Evolutionary conservation across 176 grass and related monocot genomes (phyloP).

Genomic region (Oryza glaberrima): DNA sequence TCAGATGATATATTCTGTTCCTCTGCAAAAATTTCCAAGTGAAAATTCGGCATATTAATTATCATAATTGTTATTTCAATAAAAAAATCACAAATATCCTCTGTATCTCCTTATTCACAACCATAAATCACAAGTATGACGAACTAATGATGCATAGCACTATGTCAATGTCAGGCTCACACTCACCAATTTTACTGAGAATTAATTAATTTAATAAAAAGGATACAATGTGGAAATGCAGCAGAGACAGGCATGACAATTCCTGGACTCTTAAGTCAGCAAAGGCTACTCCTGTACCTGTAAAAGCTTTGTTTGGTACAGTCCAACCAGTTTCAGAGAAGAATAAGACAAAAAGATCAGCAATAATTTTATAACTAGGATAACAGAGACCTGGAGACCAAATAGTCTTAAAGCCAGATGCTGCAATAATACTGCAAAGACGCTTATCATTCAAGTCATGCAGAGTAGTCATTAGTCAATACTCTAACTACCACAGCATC

Average conservation of each 20-base stretch:
- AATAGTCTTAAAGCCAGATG: conserved; percentile 22
- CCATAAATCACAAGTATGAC: neutral
- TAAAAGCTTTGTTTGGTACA: neutral
- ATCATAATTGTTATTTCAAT: no score
- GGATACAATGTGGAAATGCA: neutral
- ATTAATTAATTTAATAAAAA: neutral
- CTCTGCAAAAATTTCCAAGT: no score
- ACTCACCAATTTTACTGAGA: neutral
- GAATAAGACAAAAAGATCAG: neutral
- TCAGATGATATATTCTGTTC: no score
- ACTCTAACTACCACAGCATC: conserved; percentile 14
- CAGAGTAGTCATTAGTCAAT: neutral
- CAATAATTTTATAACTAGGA: neutral
- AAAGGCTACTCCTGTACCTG: conserved; percentile 11
- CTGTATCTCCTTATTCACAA: neutral
- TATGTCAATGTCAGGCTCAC: neutral
- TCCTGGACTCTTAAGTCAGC: conserved; percentile 8
- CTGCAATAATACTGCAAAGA: neutral
- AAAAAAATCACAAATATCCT: neutral
- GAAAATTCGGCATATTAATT: neutral
- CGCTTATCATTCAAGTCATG: neutral
- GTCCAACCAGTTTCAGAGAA: neutral
- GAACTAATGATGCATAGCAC: neutral
- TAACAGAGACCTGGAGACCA: neutral
- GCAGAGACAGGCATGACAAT: neutral